Evolutionary conservation across 352 stramenopile species (phyloP), one percentile per base, ranked within the genome.

Genomic region (Phytophthora pseudosyringae): DNA sequence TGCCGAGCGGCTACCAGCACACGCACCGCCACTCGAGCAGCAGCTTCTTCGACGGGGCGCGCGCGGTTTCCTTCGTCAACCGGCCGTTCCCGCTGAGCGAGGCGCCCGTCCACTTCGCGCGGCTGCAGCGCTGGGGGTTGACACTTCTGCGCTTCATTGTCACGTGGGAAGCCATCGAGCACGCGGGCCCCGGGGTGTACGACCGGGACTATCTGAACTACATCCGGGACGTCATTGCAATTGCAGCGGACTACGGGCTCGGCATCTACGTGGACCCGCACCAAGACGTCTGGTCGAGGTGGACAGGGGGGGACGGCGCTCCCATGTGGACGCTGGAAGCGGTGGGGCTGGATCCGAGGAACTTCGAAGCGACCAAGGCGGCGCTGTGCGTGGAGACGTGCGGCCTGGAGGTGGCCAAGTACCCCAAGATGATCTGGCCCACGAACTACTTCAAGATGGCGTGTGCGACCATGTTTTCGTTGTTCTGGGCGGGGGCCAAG

Each of bases 381-480:
- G 88, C 90, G 12, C 50, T 95, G 1, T 93, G 84, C 50, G 55
- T 93, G 9, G 85, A 93, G 57, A 94, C 83, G 12, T 78, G 63
- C 33, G 78, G 77, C 3, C 4, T 64, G 1, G 62, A 57, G 3
- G 63, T 75, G 25, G 55, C 33, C 13, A 61, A 83, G 43, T 92
- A 86, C 54, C 90, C 89, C 15, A 95, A 94, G 62, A 98, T 97
- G 92, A 92, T 96, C 59, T 98, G 92, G 92, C 88, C 86, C 4
- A 94, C 90, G 40, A 97, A 97, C 56, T 96, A 97, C 70, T 95
- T 93, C 63, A 97, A 97, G 48, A 84, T 96, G 57, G 91, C 81
- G 4, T 84, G 78, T 56, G 90, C 88, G 5, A 97, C 91, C 15
- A 97, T 98, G 92, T 97, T 96, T 51, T 97, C 90, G 31, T 74